Evolutionary conservation across 2,329 filamentous ascomycete species (phyloP), one percentile per base, ranked within the genome.

Genomic region (Aureobasidium zeae): DNA sequence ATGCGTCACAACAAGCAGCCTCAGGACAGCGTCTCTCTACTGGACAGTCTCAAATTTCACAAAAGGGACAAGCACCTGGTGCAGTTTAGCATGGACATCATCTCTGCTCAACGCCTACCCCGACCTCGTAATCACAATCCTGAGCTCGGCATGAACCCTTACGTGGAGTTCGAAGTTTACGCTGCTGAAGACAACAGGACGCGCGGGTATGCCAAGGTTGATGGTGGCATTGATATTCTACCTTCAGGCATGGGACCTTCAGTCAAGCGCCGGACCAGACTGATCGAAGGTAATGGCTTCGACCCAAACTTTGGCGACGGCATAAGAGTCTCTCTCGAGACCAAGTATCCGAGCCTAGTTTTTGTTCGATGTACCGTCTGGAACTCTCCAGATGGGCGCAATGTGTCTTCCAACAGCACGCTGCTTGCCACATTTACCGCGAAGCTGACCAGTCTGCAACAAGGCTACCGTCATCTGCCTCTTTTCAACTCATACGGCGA

Each of bases 41-140:
- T 43, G 12, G 74, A 74, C 51, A 61, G 63, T 17, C 63, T 63
- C 15, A 52, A 61, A 19, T 61, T 58, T 52, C 55, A 57, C 44
- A 87, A 85, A 61, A 77, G 83, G 51, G 81, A 84, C 57, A 82
- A 86, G 57, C 87, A 88, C 57, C 74, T 86, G 30, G 81, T 96
- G 55, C 79, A 76, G 41, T 95, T 96, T 61, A 80, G 75, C 7
- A 83, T 98, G 46, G 81, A 91, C 51, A 76, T 96, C 54, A 82
- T 96, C 55, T 96, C 91, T 12, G 91, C 89, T 5, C 89, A 96
- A 63, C 87, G 95, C 60, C 76, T 98, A 46, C 94, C 94, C 62
- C 79, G 88, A 16, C 84, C 86, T 10, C 77, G 77, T 44, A 80
- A 76, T 44, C 72, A 88, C 50, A 75, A 79, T n/a, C 69, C 74